Evolutionary conservation across 2,329 filamentous ascomycete species (phyloP), one percentile per base, ranked within the genome.

Genomic region (Pseudogymnoascus sp.): DNA sequence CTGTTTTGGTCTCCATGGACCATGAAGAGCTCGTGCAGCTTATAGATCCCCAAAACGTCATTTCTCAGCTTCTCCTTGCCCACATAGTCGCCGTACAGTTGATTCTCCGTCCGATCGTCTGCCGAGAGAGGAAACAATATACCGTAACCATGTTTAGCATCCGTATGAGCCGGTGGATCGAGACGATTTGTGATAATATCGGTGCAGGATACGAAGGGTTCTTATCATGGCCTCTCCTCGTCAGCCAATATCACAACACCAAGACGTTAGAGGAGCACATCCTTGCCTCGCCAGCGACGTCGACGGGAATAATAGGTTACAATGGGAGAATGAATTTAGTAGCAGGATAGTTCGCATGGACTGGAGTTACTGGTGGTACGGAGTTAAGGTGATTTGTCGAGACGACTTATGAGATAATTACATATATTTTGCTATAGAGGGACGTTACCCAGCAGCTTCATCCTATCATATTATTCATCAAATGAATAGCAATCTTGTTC

Each of bases 121-220:
- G 65, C 38, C 40, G 62, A 13, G 65, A 66, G 50, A 37, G 65
- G 9, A 66, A 62, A 33, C 64, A 65, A 29, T 65, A 66, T 44
- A 66, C 65, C 4, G 65, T 66, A 11, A 62, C 56, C 2, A 63
- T 66, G 37, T 66, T 65, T 44, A 46, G 65, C 13, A 66, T 66
- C n/a, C 46, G 65, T 3, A 66, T 66, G 65, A 65, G 40, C 40
- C 53, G 21, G 5, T 66, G 65, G 65, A 65, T 66, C 7, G 61
- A 61, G 10, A 59, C 40, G 17, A 64, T 64, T 50, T 63, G 46
- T 15, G 46, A 61, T 46, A 37, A 42, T 50, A 3, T 56, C 26
- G 50, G 50, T 15, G n/a, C n/a, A 13, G 50, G 50, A 56, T 56
- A 56, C 50, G 50, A 56, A 15, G 50, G 10, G 17, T 56, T 56